A percentile compares a stretch with the other conserved stretches of the same genome.
Conservation (phyloP, 768 basidiomycete species). For the Boletus reticuloceps region DNA sequence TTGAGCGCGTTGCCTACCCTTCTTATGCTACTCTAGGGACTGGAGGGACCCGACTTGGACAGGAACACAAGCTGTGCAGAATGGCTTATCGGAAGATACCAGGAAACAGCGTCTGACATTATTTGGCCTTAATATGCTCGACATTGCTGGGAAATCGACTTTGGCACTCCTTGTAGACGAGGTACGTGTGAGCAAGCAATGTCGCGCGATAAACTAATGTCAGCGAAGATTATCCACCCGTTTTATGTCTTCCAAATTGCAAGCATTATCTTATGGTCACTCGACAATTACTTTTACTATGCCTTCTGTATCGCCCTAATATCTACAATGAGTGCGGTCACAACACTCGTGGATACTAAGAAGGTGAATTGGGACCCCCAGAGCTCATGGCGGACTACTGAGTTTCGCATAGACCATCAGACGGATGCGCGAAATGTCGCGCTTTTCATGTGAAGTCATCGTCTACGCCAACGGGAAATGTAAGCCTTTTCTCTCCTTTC, state of each 20-base stretch:
- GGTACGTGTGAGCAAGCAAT: conserved; percentile 42
- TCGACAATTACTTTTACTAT: conserved; percentile 97
- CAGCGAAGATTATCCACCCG: conserved; percentile 80
- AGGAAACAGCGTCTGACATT: conserved; percentile 66
- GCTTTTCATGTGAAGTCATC: conserved; percentile 75
- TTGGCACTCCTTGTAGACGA: conserved; percentile 82
- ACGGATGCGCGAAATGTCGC: conserved; percentile 95
- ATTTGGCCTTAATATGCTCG: conserved; percentile 85
- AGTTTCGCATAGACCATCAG: conserved; percentile 65
- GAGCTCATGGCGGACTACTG: neutral
- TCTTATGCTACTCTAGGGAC: conserved; percentile 49
- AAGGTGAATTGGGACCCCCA: conserved; percentile 49
- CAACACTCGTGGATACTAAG: conserved; percentile 89
- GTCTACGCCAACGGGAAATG: conserved; percentile 71
- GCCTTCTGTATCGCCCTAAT: conserved; percentile 96
- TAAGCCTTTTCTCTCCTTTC: conserved; percentile 36
- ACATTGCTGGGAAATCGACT: conserved; percentile 86
- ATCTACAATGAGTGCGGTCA: conserved; percentile 75
- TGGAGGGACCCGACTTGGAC: conserved; percentile 87
- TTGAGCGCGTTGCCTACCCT: neutral
- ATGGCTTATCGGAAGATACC: conserved; percentile 54
- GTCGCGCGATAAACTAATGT: conserved; percentile 1
- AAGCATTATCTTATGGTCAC: conserved; percentile 88
- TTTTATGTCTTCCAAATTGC: conserved; percentile 99
- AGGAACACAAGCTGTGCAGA: conserved; percentile 55